phyloP scores from a whole-genome alignment of 2,329 filamentous ascomycete species.

The Fusarium vanettenii region DNA sequence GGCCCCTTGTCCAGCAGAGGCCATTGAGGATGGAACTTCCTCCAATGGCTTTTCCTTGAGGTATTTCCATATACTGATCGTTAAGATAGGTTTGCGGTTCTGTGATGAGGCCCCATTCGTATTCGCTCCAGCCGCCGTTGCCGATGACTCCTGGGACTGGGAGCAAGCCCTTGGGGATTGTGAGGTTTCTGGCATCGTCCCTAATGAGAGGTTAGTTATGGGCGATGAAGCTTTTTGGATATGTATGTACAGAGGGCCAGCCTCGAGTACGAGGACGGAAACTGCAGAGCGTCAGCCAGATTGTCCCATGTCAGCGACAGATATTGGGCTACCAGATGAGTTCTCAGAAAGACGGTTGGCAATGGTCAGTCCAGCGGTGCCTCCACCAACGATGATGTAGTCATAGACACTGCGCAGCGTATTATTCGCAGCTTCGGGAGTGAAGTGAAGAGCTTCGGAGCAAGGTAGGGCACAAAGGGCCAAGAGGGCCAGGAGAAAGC shows the following conservation, averaged over 20 bases:
- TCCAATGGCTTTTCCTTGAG: constrained; percentile 50
- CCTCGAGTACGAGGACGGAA: constrained; percentile 13
- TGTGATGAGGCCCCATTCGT: constrained; percentile 44
- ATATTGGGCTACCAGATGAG: constrained; percentile 41
- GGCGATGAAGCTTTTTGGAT: background rate
- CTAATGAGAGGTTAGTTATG: background rate
- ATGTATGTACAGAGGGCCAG: background rate
- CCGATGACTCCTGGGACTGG: constrained; percentile 16
- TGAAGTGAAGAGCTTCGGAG: constrained; percentile 1
- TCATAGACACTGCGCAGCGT: constrained; percentile 29
- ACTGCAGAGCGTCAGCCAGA: background rate
- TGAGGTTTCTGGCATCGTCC: constrained; percentile 19
- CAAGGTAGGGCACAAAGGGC: background rate
- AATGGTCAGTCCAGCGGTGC: constrained; percentile 56
- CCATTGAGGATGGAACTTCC: constrained; percentile 55
- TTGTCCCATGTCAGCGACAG: background rate
- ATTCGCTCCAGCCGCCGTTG: constrained; percentile 5
- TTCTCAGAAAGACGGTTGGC: constrained; percentile 53
- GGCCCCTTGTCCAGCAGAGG: constrained; percentile 51
- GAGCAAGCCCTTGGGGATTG: constrained; percentile 7
- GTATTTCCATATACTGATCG: constrained; percentile 40
- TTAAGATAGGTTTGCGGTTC: constrained; percentile 44
- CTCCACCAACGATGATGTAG: constrained; percentile 50
- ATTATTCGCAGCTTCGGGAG: background rate
- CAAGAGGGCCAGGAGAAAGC: background rate